Percentiles rank a stretch among this genome's conserved stretches.
phyloP scores from a whole-genome alignment of 495 filamentous ascomycete species.

The Oleoguttula mirabilis region DNA sequence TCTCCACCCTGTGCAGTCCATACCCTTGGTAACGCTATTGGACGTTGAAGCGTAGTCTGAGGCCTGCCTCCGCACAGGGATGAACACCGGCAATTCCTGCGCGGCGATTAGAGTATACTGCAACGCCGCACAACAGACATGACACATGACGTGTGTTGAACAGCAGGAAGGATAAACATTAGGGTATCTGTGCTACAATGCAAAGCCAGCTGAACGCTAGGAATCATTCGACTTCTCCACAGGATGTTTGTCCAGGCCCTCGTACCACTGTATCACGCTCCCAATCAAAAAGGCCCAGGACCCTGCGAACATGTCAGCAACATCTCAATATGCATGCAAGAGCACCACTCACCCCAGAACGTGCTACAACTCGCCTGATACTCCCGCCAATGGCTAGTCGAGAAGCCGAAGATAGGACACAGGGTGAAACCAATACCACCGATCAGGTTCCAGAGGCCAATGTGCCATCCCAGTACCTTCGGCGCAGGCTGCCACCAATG shows the following conservation, averaged over 20 bases:
- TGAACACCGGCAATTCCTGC: too few species aligned
- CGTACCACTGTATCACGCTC: constrained; percentile 53
- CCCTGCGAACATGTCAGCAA: constrained; percentile 4
- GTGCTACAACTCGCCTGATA: constrained; percentile 49
- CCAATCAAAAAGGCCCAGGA: constrained; percentile 60
- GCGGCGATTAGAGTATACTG: too few species aligned
- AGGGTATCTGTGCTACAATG: too few species aligned
- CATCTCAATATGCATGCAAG: not conserved
- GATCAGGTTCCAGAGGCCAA: constrained; percentile 46
- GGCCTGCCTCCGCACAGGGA: too few species aligned
- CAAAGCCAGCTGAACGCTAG: too few species aligned
- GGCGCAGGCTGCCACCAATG: constrained; percentile 53
- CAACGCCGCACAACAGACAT: too few species aligned
- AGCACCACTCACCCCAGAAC: constrained; percentile 43
- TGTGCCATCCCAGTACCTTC: constrained; percentile 49
- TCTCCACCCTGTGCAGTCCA: too few species aligned
- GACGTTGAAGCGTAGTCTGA: too few species aligned
- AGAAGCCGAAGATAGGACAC: constrained; percentile 48
- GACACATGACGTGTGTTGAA: too few species aligned
- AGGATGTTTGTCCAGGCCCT: constrained; percentile 49
- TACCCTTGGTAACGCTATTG: too few species aligned
- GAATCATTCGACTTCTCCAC: constrained; percentile 33
- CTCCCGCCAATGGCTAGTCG: constrained; percentile 32
- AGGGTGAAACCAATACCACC: constrained; percentile 58
- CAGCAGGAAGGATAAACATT: too few species aligned